Evolutionary conservation across 169 alveolate genomes (phyloP).

Genomic region (Plasmodium relictum): DNA sequence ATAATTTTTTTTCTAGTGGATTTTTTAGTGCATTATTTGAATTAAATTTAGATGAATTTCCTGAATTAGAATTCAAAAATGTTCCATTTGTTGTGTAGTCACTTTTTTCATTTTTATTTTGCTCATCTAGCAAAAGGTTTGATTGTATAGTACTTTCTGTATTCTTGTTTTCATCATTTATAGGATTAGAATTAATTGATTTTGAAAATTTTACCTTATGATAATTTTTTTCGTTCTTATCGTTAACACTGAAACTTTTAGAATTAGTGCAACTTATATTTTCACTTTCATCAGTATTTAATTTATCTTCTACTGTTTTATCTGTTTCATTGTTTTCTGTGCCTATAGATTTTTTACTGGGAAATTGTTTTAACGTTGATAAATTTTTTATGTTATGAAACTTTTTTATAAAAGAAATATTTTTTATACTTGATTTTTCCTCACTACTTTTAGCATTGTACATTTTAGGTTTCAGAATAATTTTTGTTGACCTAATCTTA

Average conservation of each 20-base stretch:
- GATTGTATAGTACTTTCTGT: background rate
- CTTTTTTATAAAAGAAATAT: conserved; percentile 17
- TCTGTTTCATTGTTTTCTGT: background rate
- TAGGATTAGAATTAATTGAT: no score
- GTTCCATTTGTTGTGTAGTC: background rate
- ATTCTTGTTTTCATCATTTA: no score
- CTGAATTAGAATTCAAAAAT: background rate
- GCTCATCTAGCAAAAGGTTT: background rate
- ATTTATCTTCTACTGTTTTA: background rate
- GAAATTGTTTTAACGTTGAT: conserved; percentile 24
- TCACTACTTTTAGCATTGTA: background rate
- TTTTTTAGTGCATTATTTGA: background rate
- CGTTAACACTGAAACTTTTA: background rate
- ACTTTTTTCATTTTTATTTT: background rate
- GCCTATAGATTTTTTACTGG: background rate
- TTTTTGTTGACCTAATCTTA: background rate
- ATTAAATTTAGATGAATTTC: background rate
- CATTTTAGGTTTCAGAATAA: conserved; percentile 7
- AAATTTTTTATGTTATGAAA: conserved; percentile 8
- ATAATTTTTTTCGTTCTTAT: background rate
- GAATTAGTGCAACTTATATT: background rate
- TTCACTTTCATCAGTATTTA: background rate
- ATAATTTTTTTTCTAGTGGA: background rate
- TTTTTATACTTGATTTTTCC: background rate
- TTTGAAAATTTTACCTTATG: background rate